A percentile compares a stretch with the other conserved stretches of the same genome.
Conservation (phyloP, 2,329 filamentous ascomycete genomes). For the Ophiostoma himal-ulmi region DNA sequence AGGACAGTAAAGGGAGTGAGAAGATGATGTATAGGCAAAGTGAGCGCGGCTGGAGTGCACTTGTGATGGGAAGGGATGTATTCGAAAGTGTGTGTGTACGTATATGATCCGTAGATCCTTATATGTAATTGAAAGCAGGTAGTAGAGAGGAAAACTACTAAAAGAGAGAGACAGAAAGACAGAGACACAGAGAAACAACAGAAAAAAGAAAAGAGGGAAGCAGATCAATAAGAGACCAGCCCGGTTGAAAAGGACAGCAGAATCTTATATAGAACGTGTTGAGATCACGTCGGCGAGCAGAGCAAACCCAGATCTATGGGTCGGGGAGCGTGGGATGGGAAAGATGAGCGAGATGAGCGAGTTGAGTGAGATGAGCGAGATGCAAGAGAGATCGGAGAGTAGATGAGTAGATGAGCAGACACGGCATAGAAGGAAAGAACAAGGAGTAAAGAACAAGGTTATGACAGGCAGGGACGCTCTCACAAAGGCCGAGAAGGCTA, state of each 20-base stretch:
- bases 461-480: not conserved
- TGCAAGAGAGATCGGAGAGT: not conserved
- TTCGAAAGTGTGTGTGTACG: not conserved
- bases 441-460: not conserved
- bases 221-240: not conserved
- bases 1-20: not conserved
- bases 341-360: not conserved
- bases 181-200: not conserved
- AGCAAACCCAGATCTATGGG: not conserved
- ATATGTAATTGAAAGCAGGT: not conserved
- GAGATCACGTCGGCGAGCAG: not conserved
- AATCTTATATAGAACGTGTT: not conserved
- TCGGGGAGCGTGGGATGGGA: not conserved
- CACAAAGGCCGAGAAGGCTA: not conserved
- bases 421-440: not conserved
- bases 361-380: not conserved
- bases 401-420: not conserved
- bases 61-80: not conserved
- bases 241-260: conserved; percentile 1
- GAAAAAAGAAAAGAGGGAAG: not conserved
- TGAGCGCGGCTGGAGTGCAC: not conserved
- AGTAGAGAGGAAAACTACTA: not conserved
- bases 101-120: not conserved
- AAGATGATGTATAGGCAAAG: too few relatives aligned
- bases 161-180: not conserved